Evolutionary conservation across 2,329 filamentous ascomycete genomes (phyloP).

Genomic region (Gyromitra esculenta): DNA sequence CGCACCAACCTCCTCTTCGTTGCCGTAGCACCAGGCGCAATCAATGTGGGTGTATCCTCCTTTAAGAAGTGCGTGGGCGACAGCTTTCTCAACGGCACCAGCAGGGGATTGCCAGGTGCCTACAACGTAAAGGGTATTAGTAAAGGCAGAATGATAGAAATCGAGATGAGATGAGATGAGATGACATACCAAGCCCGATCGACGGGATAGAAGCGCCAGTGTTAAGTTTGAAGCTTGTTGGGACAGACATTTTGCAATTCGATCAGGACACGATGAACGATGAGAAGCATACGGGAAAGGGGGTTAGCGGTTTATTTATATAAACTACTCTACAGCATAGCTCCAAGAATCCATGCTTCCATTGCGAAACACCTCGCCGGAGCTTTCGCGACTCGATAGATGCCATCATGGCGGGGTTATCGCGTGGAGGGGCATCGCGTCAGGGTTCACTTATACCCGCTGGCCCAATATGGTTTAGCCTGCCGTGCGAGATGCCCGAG

Average conservation of each 20-base stretch:
- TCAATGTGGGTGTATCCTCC: conserved; percentile 65
- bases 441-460: conserved; percentile 28
- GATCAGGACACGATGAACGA: background rate
- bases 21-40: conserved; percentile 64
- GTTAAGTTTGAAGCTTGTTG: conserved; percentile 61
- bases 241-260: conserved; percentile 41
- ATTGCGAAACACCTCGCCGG: conserved; percentile 8
- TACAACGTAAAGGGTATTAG: conserved; percentile 48
- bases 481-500: background rate
- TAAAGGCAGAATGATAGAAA: background rate
- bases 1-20: conserved; percentile 63
- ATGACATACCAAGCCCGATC: conserved; percentile 60
- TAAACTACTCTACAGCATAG: background rate
- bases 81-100: conserved; percentile 61
- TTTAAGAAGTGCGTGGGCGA: conserved; percentile 63
- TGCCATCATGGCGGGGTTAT: conserved; percentile 29
- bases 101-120: conserved; percentile 61
- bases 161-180: background rate
- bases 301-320: conserved; percentile 32
- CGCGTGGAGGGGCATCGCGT: conserved; percentile 27
- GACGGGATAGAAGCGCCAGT: conserved; percentile 62
- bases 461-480: conserved; percentile 21
- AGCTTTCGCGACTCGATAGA: conserved; percentile 12
- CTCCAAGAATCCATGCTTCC: background rate
- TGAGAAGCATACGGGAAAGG: conserved; percentile 10